phyloP scores from a whole-genome alignment of 345 rosid genomes.

The Jatropha curcas region DNA sequence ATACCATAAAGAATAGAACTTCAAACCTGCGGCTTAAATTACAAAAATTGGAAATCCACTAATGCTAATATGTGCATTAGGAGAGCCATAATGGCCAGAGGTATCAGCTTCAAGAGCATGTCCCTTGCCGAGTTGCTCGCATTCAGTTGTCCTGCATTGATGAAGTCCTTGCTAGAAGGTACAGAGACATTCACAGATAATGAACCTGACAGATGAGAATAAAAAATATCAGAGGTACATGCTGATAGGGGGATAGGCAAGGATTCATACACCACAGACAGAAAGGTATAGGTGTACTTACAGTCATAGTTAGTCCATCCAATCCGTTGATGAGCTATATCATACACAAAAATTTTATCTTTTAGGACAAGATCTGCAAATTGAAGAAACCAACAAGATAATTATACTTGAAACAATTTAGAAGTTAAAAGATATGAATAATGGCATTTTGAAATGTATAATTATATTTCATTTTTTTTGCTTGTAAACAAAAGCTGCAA shows the following conservation, averaged over 20 bases:
- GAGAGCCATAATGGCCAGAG: slow-evolving; percentile 36
- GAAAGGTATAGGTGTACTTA: slow-evolving; percentile 33
- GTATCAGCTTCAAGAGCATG: slow-evolving; percentile 43
- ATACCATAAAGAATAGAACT: slow-evolving; percentile 28
- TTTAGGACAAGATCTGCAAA: slow-evolving; percentile 81
- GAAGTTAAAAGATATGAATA: not conserved
- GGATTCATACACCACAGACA: not conserved
- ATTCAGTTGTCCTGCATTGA: slow-evolving; percentile 29
- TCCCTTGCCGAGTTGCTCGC: slow-evolving; percentile 32
- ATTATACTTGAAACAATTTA: not conserved
- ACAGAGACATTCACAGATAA: slow-evolving; percentile 38
- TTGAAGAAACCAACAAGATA: slow-evolving; percentile 3
- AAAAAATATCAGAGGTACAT: not conserved
- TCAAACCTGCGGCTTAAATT: slow-evolving; percentile 22
- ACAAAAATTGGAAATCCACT: slow-evolving; percentile 40
- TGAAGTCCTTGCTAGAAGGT: slow-evolving; percentile 32
- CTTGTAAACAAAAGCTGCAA: not conserved
- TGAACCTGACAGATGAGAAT: slow-evolving; percentile 20
- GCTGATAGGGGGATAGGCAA: not conserved
- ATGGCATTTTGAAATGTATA: not conserved
- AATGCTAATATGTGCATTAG: slow-evolving; percentile 36
- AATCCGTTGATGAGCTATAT: slow-evolving; percentile 71
- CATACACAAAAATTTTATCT: slow-evolving; percentile 87
- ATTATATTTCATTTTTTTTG: no score
- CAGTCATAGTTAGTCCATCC: slow-evolving; percentile 93